These are phyloP conservation scores for Agaricus sinodeliciosus DNA, from an alignment of 768 basidiomycete species.

Conservation along the genomic window DNA sequence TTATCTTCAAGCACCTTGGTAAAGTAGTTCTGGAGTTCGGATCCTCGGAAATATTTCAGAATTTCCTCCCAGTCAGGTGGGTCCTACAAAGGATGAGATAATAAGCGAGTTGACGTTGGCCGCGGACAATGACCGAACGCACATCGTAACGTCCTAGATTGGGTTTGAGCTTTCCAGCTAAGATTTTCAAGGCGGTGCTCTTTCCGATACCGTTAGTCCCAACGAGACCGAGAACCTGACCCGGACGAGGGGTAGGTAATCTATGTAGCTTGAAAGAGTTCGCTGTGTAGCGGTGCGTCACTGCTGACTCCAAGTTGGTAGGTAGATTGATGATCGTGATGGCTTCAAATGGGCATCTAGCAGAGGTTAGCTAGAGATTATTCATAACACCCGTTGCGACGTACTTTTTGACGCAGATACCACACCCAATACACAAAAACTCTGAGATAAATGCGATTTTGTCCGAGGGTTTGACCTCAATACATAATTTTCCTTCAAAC, in stretches of 20 bases:
- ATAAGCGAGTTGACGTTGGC: neutral
- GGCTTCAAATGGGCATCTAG: slow-evolving; percentile 97
- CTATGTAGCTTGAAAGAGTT: slow-evolving; percentile 99
- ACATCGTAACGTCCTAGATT: slow-evolving; percentile 97
- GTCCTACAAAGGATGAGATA: slow-evolving; percentile 43
- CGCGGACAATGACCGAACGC: slow-evolving; percentile 20
- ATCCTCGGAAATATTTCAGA: slow-evolving; percentile 96
- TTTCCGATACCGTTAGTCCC: slow-evolving; percentile 99
- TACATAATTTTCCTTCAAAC: slow-evolving; percentile 84
- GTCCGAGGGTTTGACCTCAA: slow-evolving; percentile 92
- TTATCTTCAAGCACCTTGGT: slow-evolving; percentile 99
- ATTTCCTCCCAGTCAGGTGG: slow-evolving; percentile 99
- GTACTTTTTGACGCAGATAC: slow-evolving; percentile 99
- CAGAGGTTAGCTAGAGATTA: neutral
- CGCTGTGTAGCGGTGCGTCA: slow-evolving; percentile 97
- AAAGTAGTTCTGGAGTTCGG: slow-evolving; percentile 99
- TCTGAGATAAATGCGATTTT: slow-evolving; percentile 99
- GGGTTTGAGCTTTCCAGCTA: slow-evolving; percentile 96
- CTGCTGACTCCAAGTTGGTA: slow-evolving; percentile 91
- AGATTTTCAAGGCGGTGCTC: slow-evolving; percentile 93
- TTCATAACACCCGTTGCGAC: slow-evolving; percentile 16
- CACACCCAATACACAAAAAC: slow-evolving; percentile 97
- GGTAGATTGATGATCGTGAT: slow-evolving; percentile 99
- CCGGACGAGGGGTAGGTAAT: slow-evolving; percentile 92
- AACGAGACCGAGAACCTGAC: slow-evolving; percentile 97